Base-by-base conservation (phyloP, 441 rosid species). In the Pelargonium fulgidum region DNA sequence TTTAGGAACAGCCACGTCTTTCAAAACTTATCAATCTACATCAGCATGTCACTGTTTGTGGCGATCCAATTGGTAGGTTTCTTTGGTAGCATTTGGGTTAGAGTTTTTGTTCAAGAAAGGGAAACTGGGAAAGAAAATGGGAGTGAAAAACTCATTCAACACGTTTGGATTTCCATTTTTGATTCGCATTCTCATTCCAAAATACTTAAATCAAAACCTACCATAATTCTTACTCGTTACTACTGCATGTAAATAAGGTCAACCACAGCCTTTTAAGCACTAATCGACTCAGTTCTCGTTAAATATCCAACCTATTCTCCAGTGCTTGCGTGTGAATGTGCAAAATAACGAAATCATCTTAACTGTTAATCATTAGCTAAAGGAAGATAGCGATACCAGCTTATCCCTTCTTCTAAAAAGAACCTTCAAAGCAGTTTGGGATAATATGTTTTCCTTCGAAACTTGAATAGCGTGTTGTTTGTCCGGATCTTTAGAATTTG, bases 401-500 rank as follows among this genome's bases (percentile, higher is more conserved):
- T 78, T 78, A 78, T 89, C 90, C 77, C 92, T 87, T 74, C 83
- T 85, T 48, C 81, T 75, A 65, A 76, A 79, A 62, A 85, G 78
- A 75, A 85, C 73, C 70, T 73, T 79, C 70, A 84, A 36, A 50
- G 97, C 94, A 73, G 86, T 79, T 71, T 86, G 79, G 1, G 87
- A 82, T 33, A 92, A 22, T 47, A 72, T 64, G 69, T 72, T 72
- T 47, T 82, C 88, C 72, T 73, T 85, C 24, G 88, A 84, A 69
- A 82, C 82, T 70, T 84, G 58, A 50, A 75, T n/a, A 1, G 72
- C 59, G 22, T 58, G 68, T 64, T 77, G 68, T 76, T 80, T 82
- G 33, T 78, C 85, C 42, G 78, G 78, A 75, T 77, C 84, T 64
- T 70, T 11, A 62, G 70, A 64, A 13, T 75, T 77, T 65, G 81